phyloP scores from a whole-genome alignment of 2,329 filamentous ascomycete genomes.

The Orbilia javanica region DNA sequence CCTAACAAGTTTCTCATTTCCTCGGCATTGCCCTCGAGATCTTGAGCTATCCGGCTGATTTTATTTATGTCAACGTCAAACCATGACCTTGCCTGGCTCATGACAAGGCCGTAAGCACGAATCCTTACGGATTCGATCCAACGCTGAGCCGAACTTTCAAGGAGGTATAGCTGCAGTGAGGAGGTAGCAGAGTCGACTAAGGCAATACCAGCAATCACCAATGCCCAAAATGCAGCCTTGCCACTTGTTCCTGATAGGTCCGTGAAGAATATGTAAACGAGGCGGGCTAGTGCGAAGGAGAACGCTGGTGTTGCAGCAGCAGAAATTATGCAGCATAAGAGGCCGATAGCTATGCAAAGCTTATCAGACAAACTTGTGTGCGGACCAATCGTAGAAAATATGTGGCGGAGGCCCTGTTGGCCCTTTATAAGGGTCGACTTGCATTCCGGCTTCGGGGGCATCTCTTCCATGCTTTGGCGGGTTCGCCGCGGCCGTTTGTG shows the following conservation, averaged over 20 bases:
- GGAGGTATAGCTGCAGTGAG: constrained; percentile 76
- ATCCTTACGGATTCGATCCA: constrained; percentile 82
- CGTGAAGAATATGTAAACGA: constrained; percentile 65
- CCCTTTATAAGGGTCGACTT: constrained; percentile 34
- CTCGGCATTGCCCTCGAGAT: constrained; percentile 83
- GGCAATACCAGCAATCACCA: constrained; percentile 77
- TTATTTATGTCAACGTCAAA: constrained; percentile 79
- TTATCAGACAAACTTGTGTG: constrained; percentile 70
- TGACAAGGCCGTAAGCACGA: constrained; percentile 76
- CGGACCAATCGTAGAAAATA: constrained; percentile 79
- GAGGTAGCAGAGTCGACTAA: constrained; percentile 75
- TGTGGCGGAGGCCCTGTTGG: constrained; percentile 67
- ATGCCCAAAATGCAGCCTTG: constrained; percentile 75
- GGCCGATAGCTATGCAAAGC: constrained; percentile 71
- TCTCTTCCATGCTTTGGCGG: constrained; percentile 54
- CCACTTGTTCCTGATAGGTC: constrained; percentile 65
- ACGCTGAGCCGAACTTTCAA: constrained; percentile 78
- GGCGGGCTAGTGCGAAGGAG: constrained; percentile 78
- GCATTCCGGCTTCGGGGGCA: constrained; percentile 40
- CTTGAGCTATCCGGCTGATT: constrained; percentile 75
- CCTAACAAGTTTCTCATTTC: constrained; percentile 87
- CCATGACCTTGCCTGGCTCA: constrained; percentile 82
- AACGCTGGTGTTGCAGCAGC: constrained; percentile 80
- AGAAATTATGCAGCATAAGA: constrained; percentile 74
- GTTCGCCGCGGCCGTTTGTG: constrained; percentile 43